Evolutionary conservation across 1,139 yeast species (phyloP), one percentile per base, ranked within the genome.

Genomic region (Saccharomyces hybrid): DNA sequence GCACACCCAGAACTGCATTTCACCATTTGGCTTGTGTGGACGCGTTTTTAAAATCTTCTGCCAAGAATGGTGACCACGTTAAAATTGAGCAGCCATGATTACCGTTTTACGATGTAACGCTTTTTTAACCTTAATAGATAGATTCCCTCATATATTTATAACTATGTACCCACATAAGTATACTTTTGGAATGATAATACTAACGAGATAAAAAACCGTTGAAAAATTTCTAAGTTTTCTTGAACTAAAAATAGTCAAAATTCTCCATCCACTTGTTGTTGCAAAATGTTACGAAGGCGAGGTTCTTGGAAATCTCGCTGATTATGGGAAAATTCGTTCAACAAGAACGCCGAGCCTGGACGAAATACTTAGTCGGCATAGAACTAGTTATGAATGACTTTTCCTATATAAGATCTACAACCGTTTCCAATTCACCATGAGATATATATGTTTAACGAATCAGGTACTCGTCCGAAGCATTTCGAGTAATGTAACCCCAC

Each of bases 21-120:
- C 96, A 90, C 71, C 97, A 91, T 70, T 81, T 90, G 71, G 96
- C 96, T 8, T 80, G 88, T 62, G 82, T 91, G 56, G 95, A 82
- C 54, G 97, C 96, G 47, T 87, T 88, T 58, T 72, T 91, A 49
- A 84, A 85, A 59, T 84, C 95, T 56, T 80, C 90, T 46, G 68
- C 76, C 47, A 72, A 77, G 50, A 74, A 76, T 54, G 96, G 96
- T 60, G 71, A 74, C 53, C 71, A 79, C 47, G 84, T 84, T 32
- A 70, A 70, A 54, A 86, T 88, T 34, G 77, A 71, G 25, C 25
- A 38, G 44, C 44, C 44, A 38, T 38, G n/a, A 38, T 38, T 9
- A 20, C 44, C 20, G 20, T 20, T 16, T 38, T 5, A 16, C 44
- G 26, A 38, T 16, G 2, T 20, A 38, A 38, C 25, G n/a, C 25